Conservation (phyloP, 768 basidiomycete species). For the Saitozyma sp. region DNA sequence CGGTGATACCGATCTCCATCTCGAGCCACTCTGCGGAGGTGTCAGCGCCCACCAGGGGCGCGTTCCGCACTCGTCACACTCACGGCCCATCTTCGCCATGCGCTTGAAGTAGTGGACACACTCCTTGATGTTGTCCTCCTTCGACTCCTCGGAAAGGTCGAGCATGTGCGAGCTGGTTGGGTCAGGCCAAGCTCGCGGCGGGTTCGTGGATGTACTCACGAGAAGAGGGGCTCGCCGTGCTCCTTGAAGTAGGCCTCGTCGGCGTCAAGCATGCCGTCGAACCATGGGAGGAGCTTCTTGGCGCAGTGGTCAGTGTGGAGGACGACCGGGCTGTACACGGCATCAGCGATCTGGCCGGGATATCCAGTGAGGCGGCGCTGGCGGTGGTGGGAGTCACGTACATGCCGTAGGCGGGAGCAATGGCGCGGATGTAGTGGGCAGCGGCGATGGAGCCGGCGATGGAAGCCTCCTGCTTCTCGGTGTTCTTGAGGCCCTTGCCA, state of each 20-base stretch:
- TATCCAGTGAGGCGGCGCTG: not conserved
- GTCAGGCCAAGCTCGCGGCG: not conserved
- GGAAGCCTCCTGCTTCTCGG: constrained; percentile 88
- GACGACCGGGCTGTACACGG: constrained; percentile 75
- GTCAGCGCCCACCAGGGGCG: constrained; percentile 1
- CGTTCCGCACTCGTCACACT: constrained; percentile 10
- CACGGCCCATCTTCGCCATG: constrained; percentile 77
- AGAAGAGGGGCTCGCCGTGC: constrained; percentile 65
- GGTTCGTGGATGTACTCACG: no score
- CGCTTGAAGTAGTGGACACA: constrained; percentile 94
- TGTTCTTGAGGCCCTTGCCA: constrained; percentile 89
- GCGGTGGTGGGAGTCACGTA: constrained; percentile 56
- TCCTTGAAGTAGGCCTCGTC: constrained; percentile 89
- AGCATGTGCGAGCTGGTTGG: constrained; percentile 82
- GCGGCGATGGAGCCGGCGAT: constrained; percentile 88
- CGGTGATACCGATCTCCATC: constrained; percentile 99
- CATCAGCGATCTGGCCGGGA: not conserved
- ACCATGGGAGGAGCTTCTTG: constrained; percentile 96
- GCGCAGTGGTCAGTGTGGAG: constrained; percentile 99
- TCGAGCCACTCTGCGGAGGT: constrained; percentile 73
- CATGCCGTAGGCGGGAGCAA: constrained; percentile 90
- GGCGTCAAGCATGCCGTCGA: constrained; percentile 96
- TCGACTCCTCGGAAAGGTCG: constrained; percentile 80
- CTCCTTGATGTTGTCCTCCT: constrained; percentile 87
- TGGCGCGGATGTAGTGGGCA: constrained; percentile 83